Evolutionary conservation across 2,329 filamentous ascomycete genomes (phyloP), one percentile per base, ranked within the genome.

Genomic region (Cladosporium oxysporum): DNA sequence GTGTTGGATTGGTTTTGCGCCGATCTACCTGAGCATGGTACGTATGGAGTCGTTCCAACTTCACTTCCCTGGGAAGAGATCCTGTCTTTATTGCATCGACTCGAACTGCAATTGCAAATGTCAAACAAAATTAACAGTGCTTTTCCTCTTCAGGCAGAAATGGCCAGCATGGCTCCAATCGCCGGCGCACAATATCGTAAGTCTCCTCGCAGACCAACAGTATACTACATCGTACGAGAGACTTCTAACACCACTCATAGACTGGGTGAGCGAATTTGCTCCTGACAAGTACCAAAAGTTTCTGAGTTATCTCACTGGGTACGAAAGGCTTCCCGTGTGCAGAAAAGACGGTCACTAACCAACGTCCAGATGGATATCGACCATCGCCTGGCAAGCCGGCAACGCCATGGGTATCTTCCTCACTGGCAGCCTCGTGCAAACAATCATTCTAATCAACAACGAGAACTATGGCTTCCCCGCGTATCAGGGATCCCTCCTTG

Each of bases 401-500:
- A 69, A 68, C 44, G 70, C 71, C 21, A 67, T 67, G 23, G 71
- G 70, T 2, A 53, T 70, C 2, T 70, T 72, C 33, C 29, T 73
- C 21, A 64, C 64, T 10, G 70, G 70, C 18, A 68, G 63, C 14
- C 64, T 70, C 5, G 53, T 71, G 0, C 71, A 72, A 23, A 66
- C 64, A 7, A 66, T 71, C 6, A 71, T 72, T n/a, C 74, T 78
- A 58, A 75, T 81, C 65, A 79, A 80, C 41, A 70, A 80, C 58
- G 78, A 80, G 0, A 71, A 76, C 28, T 84, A 83, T 64, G 67
- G 68, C 0, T 76, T 80, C 0, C 75, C 77, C 11, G 76, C 73
- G 26, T 86, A 82, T 26, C 83, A 85, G 58, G 80, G 77, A 1
- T 84, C 83, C 0, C 73, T 85, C 1, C 72, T 85, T 0, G 78